Conservation (phyloP, 192 early-diverging fungal genomes). For the Powellomyces hirtus region DNA sequence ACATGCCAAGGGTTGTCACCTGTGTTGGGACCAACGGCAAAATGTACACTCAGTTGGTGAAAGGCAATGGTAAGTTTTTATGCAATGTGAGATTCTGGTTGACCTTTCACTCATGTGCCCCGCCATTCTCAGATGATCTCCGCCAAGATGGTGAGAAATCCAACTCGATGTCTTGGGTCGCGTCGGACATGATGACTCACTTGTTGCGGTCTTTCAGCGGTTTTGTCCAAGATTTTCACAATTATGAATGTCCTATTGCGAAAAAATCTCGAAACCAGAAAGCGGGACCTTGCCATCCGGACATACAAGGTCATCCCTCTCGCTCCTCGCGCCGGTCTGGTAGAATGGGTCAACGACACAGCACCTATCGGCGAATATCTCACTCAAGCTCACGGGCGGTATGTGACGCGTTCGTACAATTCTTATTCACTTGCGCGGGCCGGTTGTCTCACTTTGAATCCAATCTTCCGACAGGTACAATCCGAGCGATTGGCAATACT, state of each 20-base stretch:
- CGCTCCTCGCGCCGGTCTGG: constrained; percentile 47
- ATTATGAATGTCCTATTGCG: constrained; percentile 61
- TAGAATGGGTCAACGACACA: constrained; percentile 61
- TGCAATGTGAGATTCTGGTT: neutral
- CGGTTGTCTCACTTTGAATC: too few species aligned
- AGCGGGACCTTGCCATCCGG: constrained; percentile 45
- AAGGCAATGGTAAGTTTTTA: constrained; percentile 29
- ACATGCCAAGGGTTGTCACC: constrained; percentile 44
- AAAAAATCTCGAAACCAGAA: constrained; percentile 45
- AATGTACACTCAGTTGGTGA: constrained; percentile 46
- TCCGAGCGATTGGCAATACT: constrained; percentile 31
- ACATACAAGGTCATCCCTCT: constrained; percentile 62
- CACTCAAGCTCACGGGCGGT: constrained; percentile 38
- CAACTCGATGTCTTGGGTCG: neutral
- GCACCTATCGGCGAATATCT: constrained; percentile 48
- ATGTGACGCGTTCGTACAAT: too few species aligned
- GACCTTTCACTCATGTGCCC: neutral
- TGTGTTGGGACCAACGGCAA: constrained; percentile 40
- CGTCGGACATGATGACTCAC: neutral
- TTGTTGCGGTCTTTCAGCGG: constrained; percentile 18
- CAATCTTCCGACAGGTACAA: constrained; percentile 40
- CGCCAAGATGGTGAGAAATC: constrained; percentile 68
- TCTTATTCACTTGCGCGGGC: too few species aligned
- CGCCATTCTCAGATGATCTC: constrained; percentile 56
- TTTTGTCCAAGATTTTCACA: constrained; percentile 65